Evolutionary conservation across 306 rosid species (phyloP), one percentile per base, ranked within the genome.

Genomic region (Castanospermum australe): DNA sequence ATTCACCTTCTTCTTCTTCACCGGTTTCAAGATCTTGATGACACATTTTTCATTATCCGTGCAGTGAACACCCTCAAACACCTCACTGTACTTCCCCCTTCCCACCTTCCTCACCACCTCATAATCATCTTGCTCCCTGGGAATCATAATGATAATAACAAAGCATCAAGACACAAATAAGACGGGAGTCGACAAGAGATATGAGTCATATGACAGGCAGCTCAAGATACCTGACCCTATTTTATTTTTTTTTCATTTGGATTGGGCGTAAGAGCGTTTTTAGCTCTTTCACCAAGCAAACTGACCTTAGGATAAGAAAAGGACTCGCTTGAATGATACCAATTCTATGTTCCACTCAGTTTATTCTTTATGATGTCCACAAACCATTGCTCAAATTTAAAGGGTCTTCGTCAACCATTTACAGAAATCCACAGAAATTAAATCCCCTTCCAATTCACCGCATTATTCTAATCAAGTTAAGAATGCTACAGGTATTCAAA

Each of bases 101-200:
- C 98, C 98, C 9, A 93, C 97, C 87, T 93, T 93, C 90, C 93
- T 90, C 86, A 92, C 95, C 52, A 93, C 98, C 91, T 93, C 98
- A 61, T 93, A 93, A 81, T 91, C 97, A 80, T 93, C 98, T 73
- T 93, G 98, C 84, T 91, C 98, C 78, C 98, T 92, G 89, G 35
- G 74, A 47, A 15, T 61, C 68, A 62, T 9, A 52, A 70, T 33
- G 52, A 69, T 30, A 69, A 75, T 10, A 69, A 30, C 0, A 25
- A 52, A 54, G 6, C 60, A 79, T 14, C 21, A 47, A 15, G 17
- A 8, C 14, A 39, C 18, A 55, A 47, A 82, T 14, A 54, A 59
- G 2, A 39, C 5, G 10, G 6, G 5, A 59, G 63, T 20, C 5
- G 20, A 68, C 12, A 18, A 13, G 4, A 2, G 25, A 22, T 25